These are phyloP conservation scores for Ophiostoma pallidulum DNA, from an alignment of 2,329 filamentous ascomycete genomes.

Conservation along the genomic window DNA sequence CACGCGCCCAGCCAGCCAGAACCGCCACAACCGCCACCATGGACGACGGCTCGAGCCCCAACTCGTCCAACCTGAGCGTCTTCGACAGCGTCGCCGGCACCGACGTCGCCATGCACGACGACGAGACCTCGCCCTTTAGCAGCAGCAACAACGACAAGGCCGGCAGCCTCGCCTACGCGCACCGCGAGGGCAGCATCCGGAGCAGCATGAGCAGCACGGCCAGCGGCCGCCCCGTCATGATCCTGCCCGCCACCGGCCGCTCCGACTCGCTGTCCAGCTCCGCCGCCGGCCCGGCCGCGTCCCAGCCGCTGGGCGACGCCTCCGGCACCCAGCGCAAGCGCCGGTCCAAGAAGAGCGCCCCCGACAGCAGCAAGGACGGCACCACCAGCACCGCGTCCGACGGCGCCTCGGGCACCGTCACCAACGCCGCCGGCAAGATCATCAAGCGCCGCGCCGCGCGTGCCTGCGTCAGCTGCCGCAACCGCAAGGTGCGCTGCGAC, in stretches of 20 bases:
- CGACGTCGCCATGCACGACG: slow-evolving; percentile 14
- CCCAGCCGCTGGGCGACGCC: background rate
- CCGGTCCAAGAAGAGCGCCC: slow-evolving; percentile 13
- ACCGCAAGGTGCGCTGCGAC: slow-evolving; percentile 87
- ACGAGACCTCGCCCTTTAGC: slow-evolving; percentile 13
- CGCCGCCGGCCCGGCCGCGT: background rate
- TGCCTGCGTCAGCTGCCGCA: slow-evolving; percentile 80
- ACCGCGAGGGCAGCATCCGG: slow-evolving; percentile 8
- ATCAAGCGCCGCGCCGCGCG: slow-evolving; percentile 81
- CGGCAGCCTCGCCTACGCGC: background rate
- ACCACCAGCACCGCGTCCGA: slow-evolving; percentile 8
- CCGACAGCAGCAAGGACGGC: slow-evolving; percentile 13
- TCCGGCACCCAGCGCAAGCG: slow-evolving; percentile 12
- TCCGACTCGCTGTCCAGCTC: background rate
- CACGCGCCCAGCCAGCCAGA: background rate
- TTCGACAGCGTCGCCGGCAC: slow-evolving; percentile 14
- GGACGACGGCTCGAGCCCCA: slow-evolving; percentile 17
- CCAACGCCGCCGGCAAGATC: slow-evolving; percentile 35
- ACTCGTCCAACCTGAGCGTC: slow-evolving; percentile 15
- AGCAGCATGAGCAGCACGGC: slow-evolving; percentile 11
- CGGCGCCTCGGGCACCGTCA: slow-evolving; percentile 18
- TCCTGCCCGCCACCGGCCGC: slow-evolving; percentile 8
- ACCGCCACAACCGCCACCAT: slow-evolving; percentile 4
- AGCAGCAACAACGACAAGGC: slow-evolving; percentile 6
- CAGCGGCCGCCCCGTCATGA: background rate